Base-by-base conservation (phyloP, 1,284 basidiomycete species). In the Gastroboletus turbinatus region DNA sequence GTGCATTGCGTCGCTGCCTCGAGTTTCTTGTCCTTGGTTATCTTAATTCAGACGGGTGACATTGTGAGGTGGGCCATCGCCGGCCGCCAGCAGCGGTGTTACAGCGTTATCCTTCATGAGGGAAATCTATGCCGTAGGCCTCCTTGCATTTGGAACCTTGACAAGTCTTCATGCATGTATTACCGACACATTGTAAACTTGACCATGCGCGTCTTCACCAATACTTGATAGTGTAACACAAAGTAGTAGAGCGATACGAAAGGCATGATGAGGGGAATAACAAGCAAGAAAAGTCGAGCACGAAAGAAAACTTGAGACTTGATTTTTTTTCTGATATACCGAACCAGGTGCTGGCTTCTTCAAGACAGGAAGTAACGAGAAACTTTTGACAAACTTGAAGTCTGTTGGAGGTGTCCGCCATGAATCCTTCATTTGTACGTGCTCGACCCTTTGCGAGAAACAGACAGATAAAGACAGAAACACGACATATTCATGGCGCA, bases 241-340 rank as follows among this genome's bases (percentile, higher is more conserved):
- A 71, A 67, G 66, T 70, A 70, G 67, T 69, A 70, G 71, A 69
- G 71, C 70, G 70, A 64, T 71, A 73, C 59, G 71, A 73, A 72
- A 73, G 63, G 62, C 68, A 69, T 63, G 64, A 66, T 59, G 66
- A 58, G 53, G 56, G 59, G 61, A 69, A 61, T 72, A n/a, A 69
- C 71, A 69, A 68, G 68, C 68, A 68, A 73, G 68, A 71, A 69
- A 66, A 72, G 57, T 69, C 44, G 70, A 57, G 52, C 66, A 71
- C 46, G 66, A 69, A 69, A 67, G 69, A 60, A 72, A 74, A 78
- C 76, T 78, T 77, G 76, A 73, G 76, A 73, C 70, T 77, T 78
- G 74, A 67, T 75, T 71, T 75, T 69, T 72, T 76, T 72, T 75
- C 72, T 75, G 71, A 68, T 66, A 68, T 66, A 72, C 59, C 61